Percentiles rank a stretch among this genome's conserved stretches.
Conservation (phyloP, 2,329 filamentous ascomycete genomes). For the Colletotrichum nymphaeae region DNA sequence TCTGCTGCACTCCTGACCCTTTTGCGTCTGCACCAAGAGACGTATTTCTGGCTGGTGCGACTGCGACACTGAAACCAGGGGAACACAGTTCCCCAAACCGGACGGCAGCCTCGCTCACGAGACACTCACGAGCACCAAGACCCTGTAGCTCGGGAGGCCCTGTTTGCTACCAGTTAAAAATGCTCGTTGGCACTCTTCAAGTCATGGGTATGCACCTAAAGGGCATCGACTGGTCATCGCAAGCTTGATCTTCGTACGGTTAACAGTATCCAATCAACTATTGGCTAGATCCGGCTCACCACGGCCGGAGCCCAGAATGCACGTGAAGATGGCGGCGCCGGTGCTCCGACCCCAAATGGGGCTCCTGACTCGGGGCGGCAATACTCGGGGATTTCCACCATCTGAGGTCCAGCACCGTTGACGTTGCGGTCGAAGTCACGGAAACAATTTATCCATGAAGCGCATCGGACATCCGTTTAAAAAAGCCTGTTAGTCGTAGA, state of each 20-base stretch:
- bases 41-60: slow-evolving; percentile 1
- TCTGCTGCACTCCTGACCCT: slow-evolving; percentile 15
- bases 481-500: background rate
- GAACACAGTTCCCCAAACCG: background rate
- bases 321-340: slow-evolving; percentile 9
- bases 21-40: slow-evolving; percentile 15
- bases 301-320: background rate
- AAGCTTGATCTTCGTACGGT: background rate
- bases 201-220: background rate
- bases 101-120: background rate
- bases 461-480: background rate
- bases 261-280: background rate
- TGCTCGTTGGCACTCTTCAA: background rate
- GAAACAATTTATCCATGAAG: background rate
- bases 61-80: slow-evolving; percentile 25
- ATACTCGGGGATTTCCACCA: slow-evolving; percentile 17
- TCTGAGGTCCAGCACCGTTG: background rate
- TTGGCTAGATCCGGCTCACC: background rate
- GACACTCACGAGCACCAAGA: background rate
- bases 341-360: background rate
- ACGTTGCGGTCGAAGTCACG: background rate
- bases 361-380: slow-evolving; percentile 24
- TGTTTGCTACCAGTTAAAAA: background rate
- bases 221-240: background rate
- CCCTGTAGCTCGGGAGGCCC: background rate